Percentiles rank a stretch among this genome's conserved stretches.
These are phyloP conservation scores for Ambrosia trifida DNA, from an alignment of 129 eudicot genomes.

Conservation along the genomic window DNA sequence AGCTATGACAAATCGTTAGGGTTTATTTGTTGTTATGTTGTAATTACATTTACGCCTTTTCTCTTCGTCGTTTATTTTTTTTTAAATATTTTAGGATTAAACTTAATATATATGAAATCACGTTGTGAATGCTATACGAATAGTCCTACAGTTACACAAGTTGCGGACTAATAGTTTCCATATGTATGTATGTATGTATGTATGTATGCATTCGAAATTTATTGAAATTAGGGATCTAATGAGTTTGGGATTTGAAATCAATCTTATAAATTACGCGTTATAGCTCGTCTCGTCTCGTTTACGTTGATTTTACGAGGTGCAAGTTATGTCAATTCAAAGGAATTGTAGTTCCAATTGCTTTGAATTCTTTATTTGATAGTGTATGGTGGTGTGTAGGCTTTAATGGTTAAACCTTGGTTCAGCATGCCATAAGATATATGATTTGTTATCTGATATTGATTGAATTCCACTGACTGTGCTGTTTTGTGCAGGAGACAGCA, in stretches of 20 bases:
- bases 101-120: background rate
- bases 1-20: background rate
- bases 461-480: background rate
- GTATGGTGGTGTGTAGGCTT: too few species aligned
- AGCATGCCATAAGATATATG: background rate
- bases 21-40: background rate
- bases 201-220: background rate
- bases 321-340: background rate
- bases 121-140: too few species aligned
- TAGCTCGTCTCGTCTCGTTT: too few species aligned
- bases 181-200: background rate
- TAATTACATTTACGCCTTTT: conserved; percentile 4
- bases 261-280: background rate
- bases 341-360: background rate
- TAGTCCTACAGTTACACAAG: too few species aligned
- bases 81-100: background rate
- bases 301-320: background rate
- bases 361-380: background rate
- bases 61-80: too few species aligned
- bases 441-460: conserved; percentile 4
- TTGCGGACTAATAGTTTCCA: too few species aligned
- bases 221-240: background rate
- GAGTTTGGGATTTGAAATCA: too few species aligned
- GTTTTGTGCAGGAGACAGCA: conserved; percentile 49
- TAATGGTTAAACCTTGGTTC: too few species aligned